These are phyloP conservation scores for Talaromyces liani DNA, from an alignment of 495 filamentous ascomycete genomes.

Conservation along the genomic window DNA sequence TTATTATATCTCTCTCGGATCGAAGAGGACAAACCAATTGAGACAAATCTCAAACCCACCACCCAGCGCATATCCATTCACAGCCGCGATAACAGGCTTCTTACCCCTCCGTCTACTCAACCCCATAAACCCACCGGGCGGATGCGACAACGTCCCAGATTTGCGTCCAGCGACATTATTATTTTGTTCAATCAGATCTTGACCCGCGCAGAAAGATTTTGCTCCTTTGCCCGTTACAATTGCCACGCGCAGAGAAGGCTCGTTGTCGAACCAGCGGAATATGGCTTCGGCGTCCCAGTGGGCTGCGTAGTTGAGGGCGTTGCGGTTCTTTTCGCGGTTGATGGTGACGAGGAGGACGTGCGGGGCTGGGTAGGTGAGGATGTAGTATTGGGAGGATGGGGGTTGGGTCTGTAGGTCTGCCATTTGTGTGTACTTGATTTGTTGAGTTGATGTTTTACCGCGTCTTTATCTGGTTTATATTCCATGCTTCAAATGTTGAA, in stretches of 20 bases:
- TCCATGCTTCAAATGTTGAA: neutral
- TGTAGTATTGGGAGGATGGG: constrained; percentile 27
- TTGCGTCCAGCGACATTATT: constrained; percentile 17
- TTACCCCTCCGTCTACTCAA: constrained; percentile 25
- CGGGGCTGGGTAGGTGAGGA: constrained; percentile 38
- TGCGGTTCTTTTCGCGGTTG: constrained; percentile 37
- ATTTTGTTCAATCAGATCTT: constrained; percentile 46
- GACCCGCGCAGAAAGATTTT: constrained; percentile 52
- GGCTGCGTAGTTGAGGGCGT: constrained; percentile 43
- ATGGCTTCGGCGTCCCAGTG: constrained; percentile 45
- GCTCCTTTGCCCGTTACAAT: constrained; percentile 46
- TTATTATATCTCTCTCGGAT: neutral
- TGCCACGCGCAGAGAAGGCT: constrained; percentile 46
- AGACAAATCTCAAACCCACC: constrained; percentile 66
- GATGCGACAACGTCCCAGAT: constrained; percentile 14
- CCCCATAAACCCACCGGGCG: constrained; percentile 30
- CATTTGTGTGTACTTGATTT: neutral
- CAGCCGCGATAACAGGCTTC: constrained; percentile 59
- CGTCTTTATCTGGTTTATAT: neutral
- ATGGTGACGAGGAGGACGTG: constrained; percentile 43
- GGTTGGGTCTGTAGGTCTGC: constrained; percentile 20
- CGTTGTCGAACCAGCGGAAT: constrained; percentile 50
- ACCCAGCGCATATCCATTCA: constrained; percentile 61
- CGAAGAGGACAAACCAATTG: constrained; percentile 33
- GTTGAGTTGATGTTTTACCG: neutral